phyloP scores from a whole-genome alignment of 1,284 basidiomycete species.

The Crocinoboletus sp. region DNA sequence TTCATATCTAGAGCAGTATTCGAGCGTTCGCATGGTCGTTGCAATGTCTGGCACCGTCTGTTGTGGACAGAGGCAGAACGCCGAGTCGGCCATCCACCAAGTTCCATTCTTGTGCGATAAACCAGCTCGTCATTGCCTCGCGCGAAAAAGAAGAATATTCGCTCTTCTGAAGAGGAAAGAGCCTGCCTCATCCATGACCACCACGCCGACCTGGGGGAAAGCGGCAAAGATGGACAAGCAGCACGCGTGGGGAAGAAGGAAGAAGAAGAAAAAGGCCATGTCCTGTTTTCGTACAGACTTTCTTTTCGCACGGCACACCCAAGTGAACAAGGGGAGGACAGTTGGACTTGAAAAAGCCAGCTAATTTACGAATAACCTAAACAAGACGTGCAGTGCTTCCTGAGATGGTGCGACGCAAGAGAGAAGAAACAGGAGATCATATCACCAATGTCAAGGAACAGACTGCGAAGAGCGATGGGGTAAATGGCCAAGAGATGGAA shows the following conservation, averaged over 20 bases:
- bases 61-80: no score
- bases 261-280: not conserved
- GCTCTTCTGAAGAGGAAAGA: constrained; percentile 45
- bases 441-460: not conserved
- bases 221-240: constrained; percentile 32
- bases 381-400: not conserved
- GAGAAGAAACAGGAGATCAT: constrained; percentile 6
- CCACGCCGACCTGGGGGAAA: constrained; percentile 26
- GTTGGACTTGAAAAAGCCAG: not conserved
- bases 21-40: not conserved
- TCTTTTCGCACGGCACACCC: constrained; percentile 19
- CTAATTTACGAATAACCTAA: constrained; percentile 30
- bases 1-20: not conserved
- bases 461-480: not conserved
- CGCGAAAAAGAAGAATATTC: constrained; percentile 13
- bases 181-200: constrained; percentile 24
- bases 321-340: not conserved
- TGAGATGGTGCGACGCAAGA: not conserved
- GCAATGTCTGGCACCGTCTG: constrained; percentile 19
- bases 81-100: no score
- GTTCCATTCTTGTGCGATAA: constrained; percentile 40
- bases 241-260: constrained; percentile 23
- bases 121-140: constrained; percentile 46
- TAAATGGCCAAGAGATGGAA: not conserved
- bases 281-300: not conserved